phyloP scores from a whole-genome alignment of 495 filamentous ascomycete species.

The Collariella sp. region DNA sequence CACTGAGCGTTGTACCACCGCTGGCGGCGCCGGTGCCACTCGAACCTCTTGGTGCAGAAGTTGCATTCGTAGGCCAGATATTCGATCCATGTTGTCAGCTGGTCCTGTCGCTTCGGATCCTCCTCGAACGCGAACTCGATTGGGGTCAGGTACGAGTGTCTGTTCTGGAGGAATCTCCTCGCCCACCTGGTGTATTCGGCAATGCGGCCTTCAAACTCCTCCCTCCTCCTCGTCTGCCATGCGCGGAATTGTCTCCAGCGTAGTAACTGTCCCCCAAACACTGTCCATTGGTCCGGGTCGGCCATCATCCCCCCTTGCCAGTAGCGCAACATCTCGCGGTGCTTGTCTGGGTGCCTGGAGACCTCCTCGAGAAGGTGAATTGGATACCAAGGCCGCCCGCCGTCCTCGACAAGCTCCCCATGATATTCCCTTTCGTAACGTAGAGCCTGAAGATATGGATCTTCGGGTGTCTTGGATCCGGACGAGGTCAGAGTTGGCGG shows the following conservation, averaged over 20 bases:
- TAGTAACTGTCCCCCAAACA: not conserved
- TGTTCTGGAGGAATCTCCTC: not conserved
- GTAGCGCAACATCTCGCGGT: not conserved
- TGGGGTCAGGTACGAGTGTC: not conserved
- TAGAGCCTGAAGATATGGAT: not conserved
- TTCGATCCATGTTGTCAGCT: conserved; percentile 15
- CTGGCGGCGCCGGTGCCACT: not conserved
- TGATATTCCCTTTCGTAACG: not conserved
- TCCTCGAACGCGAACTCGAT: conserved; percentile 7
- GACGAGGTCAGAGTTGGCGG: not conserved
- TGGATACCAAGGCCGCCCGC: conserved; percentile 1
- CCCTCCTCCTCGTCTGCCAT: not conserved
- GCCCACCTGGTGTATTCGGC: conserved; percentile 3
- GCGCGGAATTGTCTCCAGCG: not conserved
- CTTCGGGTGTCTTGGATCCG: not conserved
- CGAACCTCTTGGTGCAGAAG: not conserved
- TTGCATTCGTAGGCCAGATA: conserved; percentile 15
- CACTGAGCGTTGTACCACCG: not conserved
- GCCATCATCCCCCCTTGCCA: not conserved
- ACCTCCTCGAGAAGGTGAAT: conserved; percentile 1
- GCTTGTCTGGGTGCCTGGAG: not conserved
- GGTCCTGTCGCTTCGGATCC: conserved; percentile 8
- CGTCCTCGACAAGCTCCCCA: not conserved
- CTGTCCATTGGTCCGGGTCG: not conserved
- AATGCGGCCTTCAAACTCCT: not conserved